Percentiles rank a stretch among this genome's conserved stretches.
Conservation (phyloP, 2,329 filamentous ascomycete genomes). For the Byssochlamys sp. region DNA sequence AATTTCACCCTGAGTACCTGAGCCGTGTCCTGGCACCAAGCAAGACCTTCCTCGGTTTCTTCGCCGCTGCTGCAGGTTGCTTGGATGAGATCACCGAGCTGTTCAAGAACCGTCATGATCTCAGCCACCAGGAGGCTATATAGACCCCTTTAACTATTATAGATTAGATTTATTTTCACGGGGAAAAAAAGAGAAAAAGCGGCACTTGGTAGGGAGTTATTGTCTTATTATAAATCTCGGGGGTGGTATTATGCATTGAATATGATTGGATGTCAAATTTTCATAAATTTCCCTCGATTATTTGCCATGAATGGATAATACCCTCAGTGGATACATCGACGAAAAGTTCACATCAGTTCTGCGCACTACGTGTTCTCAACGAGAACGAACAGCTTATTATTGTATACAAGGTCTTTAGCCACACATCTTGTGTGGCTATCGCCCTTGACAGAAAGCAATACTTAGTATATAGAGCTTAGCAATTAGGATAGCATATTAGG, state of each 20-base stretch:
- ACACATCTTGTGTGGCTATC: no score
- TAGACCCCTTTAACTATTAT: not conserved
- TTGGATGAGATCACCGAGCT: slow-evolving; percentile 39
- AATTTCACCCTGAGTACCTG: slow-evolving; percentile 77
- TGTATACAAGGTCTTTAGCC: no score
- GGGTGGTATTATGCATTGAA: not conserved
- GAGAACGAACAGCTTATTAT: no score
- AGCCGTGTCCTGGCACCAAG: slow-evolving; percentile 64
- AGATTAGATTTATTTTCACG: not conserved
- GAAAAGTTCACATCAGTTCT: not conserved
- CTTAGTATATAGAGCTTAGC: no score
- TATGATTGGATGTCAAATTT: not conserved
- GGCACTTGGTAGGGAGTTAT: not conserved
- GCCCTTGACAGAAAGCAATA: no score
- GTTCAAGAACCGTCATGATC: slow-evolving; percentile 13
- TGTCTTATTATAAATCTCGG: not conserved
- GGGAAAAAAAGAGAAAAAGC: not conserved
- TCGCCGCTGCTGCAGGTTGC: slow-evolving; percentile 65
- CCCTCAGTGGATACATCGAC: not conserved
- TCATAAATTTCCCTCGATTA: not conserved
- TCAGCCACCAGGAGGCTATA: slow-evolving; percentile 8
- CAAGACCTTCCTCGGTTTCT: slow-evolving; percentile 71
- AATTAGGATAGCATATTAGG: no score
- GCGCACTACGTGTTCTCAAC: no score
- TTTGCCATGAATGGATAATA: not conserved